These are phyloP conservation scores for Stagonosporopsis cucurbitacearum DNA, from an alignment of 2,329 filamentous ascomycete species.

Conservation along the genomic window DNA sequence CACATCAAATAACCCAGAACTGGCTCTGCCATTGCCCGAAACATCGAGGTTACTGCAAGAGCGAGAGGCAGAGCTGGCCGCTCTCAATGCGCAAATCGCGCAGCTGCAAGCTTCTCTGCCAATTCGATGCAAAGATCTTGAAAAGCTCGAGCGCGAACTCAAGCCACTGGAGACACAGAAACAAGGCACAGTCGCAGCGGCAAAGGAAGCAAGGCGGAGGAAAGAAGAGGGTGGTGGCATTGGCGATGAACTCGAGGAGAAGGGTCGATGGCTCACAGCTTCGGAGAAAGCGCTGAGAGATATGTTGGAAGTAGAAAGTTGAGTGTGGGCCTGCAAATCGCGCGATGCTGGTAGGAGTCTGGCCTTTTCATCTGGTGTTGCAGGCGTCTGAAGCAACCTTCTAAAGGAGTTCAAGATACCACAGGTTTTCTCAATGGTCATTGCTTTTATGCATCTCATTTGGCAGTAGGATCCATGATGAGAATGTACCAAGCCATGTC, in stretches of 20 bases:
- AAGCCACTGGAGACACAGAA: conserved; percentile 71
- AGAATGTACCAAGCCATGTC: neutral
- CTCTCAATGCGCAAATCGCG: conserved; percentile 53
- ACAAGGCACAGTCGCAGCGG: conserved; percentile 68
- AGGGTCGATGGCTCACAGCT: conserved; percentile 75
- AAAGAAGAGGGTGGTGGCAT: conserved; percentile 70
- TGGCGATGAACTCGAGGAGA: conserved; percentile 76
- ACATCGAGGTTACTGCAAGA: conserved; percentile 50
- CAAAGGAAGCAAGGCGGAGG: conserved; percentile 72
- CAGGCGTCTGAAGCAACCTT: conserved; percentile 4
- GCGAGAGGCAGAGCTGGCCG: conserved; percentile 51
- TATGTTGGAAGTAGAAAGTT: conserved; percentile 64
- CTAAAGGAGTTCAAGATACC: conserved; percentile 17
- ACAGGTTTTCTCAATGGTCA: neutral
- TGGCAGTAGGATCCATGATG: neutral
- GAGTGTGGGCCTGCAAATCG: conserved; percentile 11
- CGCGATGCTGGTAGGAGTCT: neutral
- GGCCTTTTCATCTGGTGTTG: neutral
- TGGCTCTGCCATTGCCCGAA: conserved; percentile 53
- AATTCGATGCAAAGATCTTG: conserved; percentile 70
- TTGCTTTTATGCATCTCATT: neutral
- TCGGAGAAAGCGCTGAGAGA: conserved; percentile 68
- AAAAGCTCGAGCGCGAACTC: conserved; percentile 71
- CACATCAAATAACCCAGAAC: conserved; percentile 48
- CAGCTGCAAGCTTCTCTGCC: conserved; percentile 66